Evolutionary conservation across 257 asterid genomes (phyloP).

Genomic region (Dorcoceras hygrometricum): DNA sequence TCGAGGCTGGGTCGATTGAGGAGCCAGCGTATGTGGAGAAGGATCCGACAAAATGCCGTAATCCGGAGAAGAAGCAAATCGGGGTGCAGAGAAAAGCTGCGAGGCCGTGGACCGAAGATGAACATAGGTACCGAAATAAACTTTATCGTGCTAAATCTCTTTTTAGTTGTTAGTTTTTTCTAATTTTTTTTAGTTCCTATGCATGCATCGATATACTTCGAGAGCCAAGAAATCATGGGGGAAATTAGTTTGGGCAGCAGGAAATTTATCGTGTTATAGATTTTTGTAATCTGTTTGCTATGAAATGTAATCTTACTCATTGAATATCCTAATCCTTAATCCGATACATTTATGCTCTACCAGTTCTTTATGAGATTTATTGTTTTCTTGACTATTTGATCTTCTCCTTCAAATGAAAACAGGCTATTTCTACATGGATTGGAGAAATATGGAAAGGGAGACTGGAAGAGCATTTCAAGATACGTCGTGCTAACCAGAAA

Average conservation of each 20-base stretch:
- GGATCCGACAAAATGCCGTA: conserved; percentile 23
- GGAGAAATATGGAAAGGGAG: conserved; percentile 52
- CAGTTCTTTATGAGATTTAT: neutral
- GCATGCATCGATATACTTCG: neutral
- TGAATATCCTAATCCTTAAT: neutral
- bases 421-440: conserved; percentile 47
- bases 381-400: neutral
- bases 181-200: neutral
- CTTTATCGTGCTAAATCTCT: no score
- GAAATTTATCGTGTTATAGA: no score
- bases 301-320: neutral
- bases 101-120: conserved; percentile 55
- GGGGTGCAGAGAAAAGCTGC: conserved; percentile 38
- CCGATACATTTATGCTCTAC: no score
- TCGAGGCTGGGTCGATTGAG: conserved; percentile 43
- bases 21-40: conserved; percentile 35
- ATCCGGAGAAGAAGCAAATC: conserved; percentile 29
- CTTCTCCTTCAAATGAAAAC: neutral
- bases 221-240: neutral
- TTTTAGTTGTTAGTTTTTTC: neutral
- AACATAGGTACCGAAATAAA: conserved; percentile 36
- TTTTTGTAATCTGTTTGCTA: neutral
- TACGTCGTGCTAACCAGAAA: conserved; percentile 38
- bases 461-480: conserved; percentile 58
- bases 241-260: neutral